A percentile compares a stretch with the other conserved stretches of the same genome.
These are phyloP conservation scores for Helicocarpus griseus DNA, from an alignment of 2,329 filamentous ascomycete genomes.

Conservation along the genomic window DNA sequence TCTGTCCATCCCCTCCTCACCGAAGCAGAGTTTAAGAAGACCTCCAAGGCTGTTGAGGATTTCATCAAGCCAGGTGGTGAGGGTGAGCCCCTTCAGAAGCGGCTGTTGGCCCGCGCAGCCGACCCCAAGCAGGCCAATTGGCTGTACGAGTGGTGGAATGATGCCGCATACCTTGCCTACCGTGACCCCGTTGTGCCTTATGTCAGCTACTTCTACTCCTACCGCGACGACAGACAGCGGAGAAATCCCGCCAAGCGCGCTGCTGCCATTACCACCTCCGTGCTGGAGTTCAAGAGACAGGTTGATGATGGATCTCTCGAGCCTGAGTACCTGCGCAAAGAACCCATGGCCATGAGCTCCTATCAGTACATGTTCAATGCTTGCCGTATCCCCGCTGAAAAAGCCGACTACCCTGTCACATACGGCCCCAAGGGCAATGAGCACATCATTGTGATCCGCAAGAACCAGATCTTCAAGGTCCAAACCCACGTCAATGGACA, in stretches of 20 bases:
- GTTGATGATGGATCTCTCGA: constrained; percentile 76
- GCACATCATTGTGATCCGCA: constrained; percentile 81
- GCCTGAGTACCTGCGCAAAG: constrained; percentile 97
- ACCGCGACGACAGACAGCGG: constrained; percentile 82
- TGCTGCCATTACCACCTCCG: constrained; percentile 76
- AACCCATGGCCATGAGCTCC: constrained; percentile 96
- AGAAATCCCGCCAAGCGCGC: constrained; percentile 86
- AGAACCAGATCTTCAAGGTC: constrained; percentile 97
- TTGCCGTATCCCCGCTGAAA: constrained; percentile 72
- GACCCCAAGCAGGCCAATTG: constrained; percentile 82
- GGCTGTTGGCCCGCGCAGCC: constrained; percentile 67
- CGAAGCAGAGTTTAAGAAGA: constrained; percentile 48
- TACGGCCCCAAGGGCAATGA: constrained; percentile 65
- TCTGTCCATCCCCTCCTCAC: constrained; percentile 56
- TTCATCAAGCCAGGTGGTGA: constrained; percentile 81
- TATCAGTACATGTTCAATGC: constrained; percentile 99
- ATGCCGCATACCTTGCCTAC: constrained; percentile 83
- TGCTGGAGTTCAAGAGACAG: constrained; percentile 87
- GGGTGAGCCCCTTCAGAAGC: constrained; percentile 77
- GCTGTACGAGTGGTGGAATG: constrained; percentile 98
- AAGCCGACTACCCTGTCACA: constrained; percentile 74
- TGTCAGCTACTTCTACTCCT: constrained; percentile 99
- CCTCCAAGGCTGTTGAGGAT: constrained; percentile 72
- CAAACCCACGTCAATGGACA: constrained; percentile 68
- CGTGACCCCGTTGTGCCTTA: constrained; percentile 95